Base-by-base conservation (phyloP, 495 filamentous ascomycete species). In the Aspergillus carlsbadensis region DNA sequence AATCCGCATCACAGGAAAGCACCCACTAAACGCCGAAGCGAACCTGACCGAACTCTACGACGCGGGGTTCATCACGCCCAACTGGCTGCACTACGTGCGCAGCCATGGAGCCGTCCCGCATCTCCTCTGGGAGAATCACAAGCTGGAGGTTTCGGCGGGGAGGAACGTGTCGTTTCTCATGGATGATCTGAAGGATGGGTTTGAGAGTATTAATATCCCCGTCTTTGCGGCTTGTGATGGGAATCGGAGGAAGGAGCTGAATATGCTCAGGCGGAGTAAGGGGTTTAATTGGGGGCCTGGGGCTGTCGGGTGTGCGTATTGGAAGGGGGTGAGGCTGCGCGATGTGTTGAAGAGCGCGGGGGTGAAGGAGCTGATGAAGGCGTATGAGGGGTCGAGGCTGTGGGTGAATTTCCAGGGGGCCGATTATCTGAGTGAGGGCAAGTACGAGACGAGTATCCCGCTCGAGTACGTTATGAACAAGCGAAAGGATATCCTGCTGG, bases 71-170 rank as follows among this genome's bases (percentile, higher is more conserved):
- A 63, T 78, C 40, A 87, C 84, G 5, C 80, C 78, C 0, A 79
- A 74, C 15, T 63, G 70, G 8, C 56, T 82, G 5, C 85, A 85
- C 62, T 87, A 86, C 59, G 78, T 87, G 2, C 74, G 84, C 3
- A 82, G 84, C 58, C 84, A 87, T 67, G 78, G 85, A 66, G 79
- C 81, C 76, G 84, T 86, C 47, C 84, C 84, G 0, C 69, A 72
- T 42, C 64, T 82, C 1, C 64, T 71, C 8, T 74, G 69, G 3
- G 75, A 73, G 1, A 63, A 73, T 8, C 76, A 86, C 45, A 69
- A 58, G 0, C 55, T 87, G 6, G 82, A 87, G 68, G 68, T 87
- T 6, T 72, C 69, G 0, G 80, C 81, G 54, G 83, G 84, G 22
- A 72, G 78, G 24, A 71, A 63, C n/a, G 72, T 69, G 56, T 58